Base-by-base conservation (phyloP, 2,329 filamentous ascomycete genomes). In the Stachybotrys elegans region DNA sequence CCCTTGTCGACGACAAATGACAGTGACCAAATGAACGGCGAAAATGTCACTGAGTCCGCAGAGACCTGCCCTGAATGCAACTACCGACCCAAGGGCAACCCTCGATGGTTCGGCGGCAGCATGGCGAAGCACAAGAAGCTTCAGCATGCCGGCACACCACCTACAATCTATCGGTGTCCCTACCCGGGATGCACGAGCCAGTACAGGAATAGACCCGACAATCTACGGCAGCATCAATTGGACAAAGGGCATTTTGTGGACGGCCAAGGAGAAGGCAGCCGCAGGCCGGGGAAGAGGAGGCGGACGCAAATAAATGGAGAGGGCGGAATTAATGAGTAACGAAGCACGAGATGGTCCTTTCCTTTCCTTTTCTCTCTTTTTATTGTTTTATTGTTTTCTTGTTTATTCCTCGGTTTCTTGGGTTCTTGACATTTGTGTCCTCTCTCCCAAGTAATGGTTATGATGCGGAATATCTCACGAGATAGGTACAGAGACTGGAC, bases 81-180 rank as follows among this genome's bases (percentile, higher is more conserved):
- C 3, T 79, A 79, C 58, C 66, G 73, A 9, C 76, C 76, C 2
- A 76, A 73, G 49, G 76, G 76, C 4, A 68, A 76, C 40, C 75
- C 76, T n/a, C 68, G 72, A 46, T 79, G 76, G 76, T 79, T 79
- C 54, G 71, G 70, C 36, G 75, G 75, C 6, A 78, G 73, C 55
- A 77, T 80, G 75, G 69, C 74, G 40, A 80, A 79, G 57, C 76
- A 80, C 56, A 76, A 67, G 62, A 76, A 73, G 56, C 61, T 73
- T 46, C 71, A 76, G 57, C 76, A 80, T 58, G 70, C 72, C 40
- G 61, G 61, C 12, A 66, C 62, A 3, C 72, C 72, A 27, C 71
- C 73, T 7, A 64, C 66, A 47, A 75, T 78, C 36, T 80, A 74
- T 58, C 66, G 66, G 47, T 80, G 76, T 48, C 67, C 69, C 3